Base-by-base conservation (phyloP, 805 yeast species). In the Hanseniaspora pseudoguilliermondii region DNA sequence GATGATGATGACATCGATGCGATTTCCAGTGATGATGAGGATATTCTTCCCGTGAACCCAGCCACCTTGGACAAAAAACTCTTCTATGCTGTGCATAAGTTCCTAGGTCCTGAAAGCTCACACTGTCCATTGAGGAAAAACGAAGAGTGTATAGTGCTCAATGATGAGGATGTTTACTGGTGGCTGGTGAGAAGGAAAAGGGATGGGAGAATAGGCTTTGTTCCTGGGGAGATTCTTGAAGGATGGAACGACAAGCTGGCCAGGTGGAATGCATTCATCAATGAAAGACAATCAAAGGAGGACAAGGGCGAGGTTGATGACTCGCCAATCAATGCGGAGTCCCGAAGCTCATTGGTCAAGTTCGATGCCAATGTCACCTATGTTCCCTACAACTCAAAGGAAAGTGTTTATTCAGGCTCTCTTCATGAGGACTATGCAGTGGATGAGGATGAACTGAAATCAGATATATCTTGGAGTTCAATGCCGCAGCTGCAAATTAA, bases 91-190 rank as follows among this genome's bases (percentile, higher is more conserved):
- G 71, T 90, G 35, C 87, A 84, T 62, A 89, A 89, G 51, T 91
- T 93, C 63, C 76, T 75, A 52, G 97, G 97, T 1, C 95, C 96
- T 5, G 96, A 89, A 65, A 89, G 91, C 5, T 87, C 93, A 47
- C 98, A 91, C 69, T 84, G 95, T 61, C 81, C 84, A 57, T 75
- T 91, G 11, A 66, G 72, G 21, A 81, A 87, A 60, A 90, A 91
- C 64, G 96, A 88, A 63, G 82, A 95, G 1, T 91, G 95, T 60
- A 73, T 78, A 46, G 71, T 93, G 20, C 71, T 93, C 38, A 89
- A 88, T 65, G 98, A 93, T 65, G 82, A 85, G 49, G 96, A 93
- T 69, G 78, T 86, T 59, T 93, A 93, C 70, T 93, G 98, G 98
- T 93, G 98, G 97, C 73, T 91, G 11, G 91, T 93, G 61, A 68